A percentile compares a stretch with the other conserved stretches of the same genome.
Conservation (phyloP, 805 yeast species). For the Pichia californica region DNA sequence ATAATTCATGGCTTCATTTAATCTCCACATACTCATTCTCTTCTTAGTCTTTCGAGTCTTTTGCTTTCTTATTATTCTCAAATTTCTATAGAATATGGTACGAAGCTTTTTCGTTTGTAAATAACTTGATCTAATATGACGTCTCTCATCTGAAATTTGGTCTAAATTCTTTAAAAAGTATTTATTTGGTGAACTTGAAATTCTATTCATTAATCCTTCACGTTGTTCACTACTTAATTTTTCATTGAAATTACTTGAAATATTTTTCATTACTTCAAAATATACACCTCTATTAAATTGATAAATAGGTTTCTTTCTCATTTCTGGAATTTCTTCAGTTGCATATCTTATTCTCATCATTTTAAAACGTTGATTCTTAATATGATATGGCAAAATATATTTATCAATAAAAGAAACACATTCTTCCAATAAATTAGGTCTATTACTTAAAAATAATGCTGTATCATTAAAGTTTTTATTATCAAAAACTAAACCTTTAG, state of each 20-base stretch:
- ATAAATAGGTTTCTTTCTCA: conserved; percentile 7
- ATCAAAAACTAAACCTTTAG: conserved; percentile 24
- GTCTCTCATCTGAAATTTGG: conserved; percentile 4
- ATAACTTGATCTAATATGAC: conserved; percentile 9
- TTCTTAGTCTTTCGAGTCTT: background rate
- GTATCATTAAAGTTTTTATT: conserved; percentile 24
- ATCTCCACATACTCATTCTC: background rate
- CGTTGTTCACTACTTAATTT: conserved; percentile 11
- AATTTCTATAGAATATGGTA: conserved; percentile 5
- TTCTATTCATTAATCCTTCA: conserved; percentile 9
- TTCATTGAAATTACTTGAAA: conserved; percentile 12
- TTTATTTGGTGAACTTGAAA: conserved; percentile 9
- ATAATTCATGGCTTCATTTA: conserved; percentile 1
- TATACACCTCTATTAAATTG: conserved; percentile 10
- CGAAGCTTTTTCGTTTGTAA: conserved; percentile 5
- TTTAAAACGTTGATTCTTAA: conserved; percentile 6
- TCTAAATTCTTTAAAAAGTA: conserved; percentile 14
- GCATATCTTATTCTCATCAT: conserved; percentile 11
- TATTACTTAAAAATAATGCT: conserved; percentile 19
- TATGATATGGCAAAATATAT: conserved; percentile 22
- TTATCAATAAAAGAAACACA: conserved; percentile 25
- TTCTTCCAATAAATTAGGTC: conserved; percentile 15
- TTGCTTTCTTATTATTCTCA: background rate
- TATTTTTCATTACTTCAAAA: conserved; percentile 14
- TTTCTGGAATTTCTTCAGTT: conserved; percentile 9